phyloP scores from a whole-genome alignment of 2,329 filamentous ascomycete species.

The Xylariomycetidae sp. region DNA sequence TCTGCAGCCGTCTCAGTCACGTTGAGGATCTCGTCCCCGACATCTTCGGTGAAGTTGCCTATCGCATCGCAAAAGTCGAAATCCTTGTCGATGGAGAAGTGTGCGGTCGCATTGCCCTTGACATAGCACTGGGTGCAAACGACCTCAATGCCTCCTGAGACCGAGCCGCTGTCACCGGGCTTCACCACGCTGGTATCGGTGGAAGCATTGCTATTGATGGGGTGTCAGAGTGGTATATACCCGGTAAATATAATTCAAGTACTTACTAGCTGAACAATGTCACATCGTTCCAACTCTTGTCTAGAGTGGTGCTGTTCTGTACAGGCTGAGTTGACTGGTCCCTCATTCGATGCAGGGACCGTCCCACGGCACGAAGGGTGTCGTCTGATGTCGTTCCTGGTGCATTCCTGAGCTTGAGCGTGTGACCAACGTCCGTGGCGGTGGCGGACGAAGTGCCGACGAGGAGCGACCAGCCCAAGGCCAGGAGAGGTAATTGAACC shows the following conservation, averaged over 20 bases:
- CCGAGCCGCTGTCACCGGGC: conserved; percentile 14
- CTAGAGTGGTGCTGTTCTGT: conserved; percentile 29
- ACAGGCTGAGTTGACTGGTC: conserved; percentile 10
- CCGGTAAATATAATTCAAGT: neutral
- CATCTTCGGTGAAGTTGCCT: conserved; percentile 26
- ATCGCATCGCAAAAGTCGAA: conserved; percentile 35
- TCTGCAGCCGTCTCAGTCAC: conserved; percentile 25
- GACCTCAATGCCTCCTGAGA: conserved; percentile 32
- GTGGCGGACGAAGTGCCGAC: neutral
- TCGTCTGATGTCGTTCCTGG: neutral
- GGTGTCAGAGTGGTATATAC: conserved; percentile 6
- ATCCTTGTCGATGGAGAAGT: conserved; percentile 35
- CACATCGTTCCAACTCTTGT: conserved; percentile 35
- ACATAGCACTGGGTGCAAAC: conserved; percentile 47
- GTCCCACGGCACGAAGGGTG: neutral
- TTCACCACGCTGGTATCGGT: conserved; percentile 1
- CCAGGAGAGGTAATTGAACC: too few species aligned
- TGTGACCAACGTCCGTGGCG: neutral
- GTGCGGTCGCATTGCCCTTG: conserved; percentile 38
- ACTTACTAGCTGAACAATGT: conserved; percentile 30
- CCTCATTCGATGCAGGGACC: neutral
- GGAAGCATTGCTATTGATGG: conserved; percentile 1
- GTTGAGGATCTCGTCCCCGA: conserved; percentile 30
- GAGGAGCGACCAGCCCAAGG: neutral
- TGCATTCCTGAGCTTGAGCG: neutral